Conservation (phyloP, 2,329 filamentous ascomycete species). For the Periconia sp. region DNA sequence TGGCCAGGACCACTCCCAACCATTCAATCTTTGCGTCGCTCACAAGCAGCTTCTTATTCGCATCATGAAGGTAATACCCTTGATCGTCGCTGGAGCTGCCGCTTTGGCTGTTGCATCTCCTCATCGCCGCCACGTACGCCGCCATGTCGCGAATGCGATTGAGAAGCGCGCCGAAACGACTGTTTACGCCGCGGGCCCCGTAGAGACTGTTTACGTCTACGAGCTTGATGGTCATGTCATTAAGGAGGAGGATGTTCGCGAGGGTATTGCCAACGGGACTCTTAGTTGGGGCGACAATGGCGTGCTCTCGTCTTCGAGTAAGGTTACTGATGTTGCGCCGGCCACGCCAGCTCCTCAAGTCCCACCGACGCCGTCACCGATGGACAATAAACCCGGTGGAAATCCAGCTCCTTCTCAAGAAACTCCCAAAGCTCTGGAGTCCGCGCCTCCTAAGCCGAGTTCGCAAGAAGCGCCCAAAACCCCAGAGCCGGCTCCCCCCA, state of each 20-base stretch:
- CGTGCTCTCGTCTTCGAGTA: slow-evolving; percentile 40
- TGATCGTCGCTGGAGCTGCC: slow-evolving; percentile 46
- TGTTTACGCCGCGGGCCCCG: slow-evolving; percentile 55
- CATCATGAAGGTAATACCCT: slow-evolving; percentile 41
- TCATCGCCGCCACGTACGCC: slow-evolving; percentile 58
- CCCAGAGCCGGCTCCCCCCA: slow-evolving; percentile 12
- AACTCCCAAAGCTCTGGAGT: slow-evolving; percentile 10
- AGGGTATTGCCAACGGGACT: slow-evolving; percentile 70
- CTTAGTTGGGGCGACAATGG: slow-evolving; percentile 66
- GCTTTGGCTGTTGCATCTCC: slow-evolving; percentile 59
- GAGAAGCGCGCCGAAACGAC: slow-evolving; percentile 57
- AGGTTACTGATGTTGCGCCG: slow-evolving; percentile 10
- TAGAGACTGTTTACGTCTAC: slow-evolving; percentile 69
- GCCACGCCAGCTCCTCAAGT: slow-evolving; percentile 18
- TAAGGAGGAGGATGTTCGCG: slow-evolving; percentile 64
- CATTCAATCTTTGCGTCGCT: neutral
- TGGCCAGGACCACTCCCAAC: neutral
- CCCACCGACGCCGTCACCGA: slow-evolving; percentile 1
- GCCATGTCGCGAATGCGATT: slow-evolving; percentile 44
- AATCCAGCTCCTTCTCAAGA: slow-evolving; percentile 5
- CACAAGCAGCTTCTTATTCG: slow-evolving; percentile 10
- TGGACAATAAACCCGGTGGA: neutral
- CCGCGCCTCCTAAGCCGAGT: slow-evolving; percentile 11
- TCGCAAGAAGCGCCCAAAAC: slow-evolving; percentile 7
- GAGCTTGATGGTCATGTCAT: slow-evolving; percentile 67